phyloP scores from a whole-genome alignment of 495 filamentous ascomycete species.

The Clohesyomyces aquaticus region DNA sequence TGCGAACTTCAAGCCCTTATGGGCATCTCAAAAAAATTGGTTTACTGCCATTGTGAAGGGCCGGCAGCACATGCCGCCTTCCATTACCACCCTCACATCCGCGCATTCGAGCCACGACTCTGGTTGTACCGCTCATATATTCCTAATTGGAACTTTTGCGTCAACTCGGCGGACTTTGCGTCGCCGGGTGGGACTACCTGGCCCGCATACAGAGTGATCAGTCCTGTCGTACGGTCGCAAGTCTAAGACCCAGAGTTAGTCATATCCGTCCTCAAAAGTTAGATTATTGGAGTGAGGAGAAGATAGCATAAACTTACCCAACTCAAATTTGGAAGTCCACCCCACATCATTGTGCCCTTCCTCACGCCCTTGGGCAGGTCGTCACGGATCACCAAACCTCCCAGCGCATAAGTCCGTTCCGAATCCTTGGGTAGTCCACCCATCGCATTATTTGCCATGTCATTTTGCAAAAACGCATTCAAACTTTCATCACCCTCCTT shows the following conservation, averaged over 20 bases:
- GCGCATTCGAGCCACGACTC: background rate
- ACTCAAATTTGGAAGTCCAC: conserved; percentile 43
- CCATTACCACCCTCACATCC: too few species aligned
- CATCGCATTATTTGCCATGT: conserved; percentile 19
- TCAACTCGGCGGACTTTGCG: conserved; percentile 12
- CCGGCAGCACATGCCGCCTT: too few species aligned
- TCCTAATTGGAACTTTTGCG: conserved; percentile 15
- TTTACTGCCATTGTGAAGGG: too few species aligned
- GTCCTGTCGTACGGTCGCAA: conserved; percentile 20
- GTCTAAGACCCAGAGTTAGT: conserved; percentile 8
- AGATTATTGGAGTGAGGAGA: too few species aligned
- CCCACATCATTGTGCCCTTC: conserved; percentile 45
- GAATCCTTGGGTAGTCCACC: conserved; percentile 18
- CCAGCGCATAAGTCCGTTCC: conserved; percentile 43
- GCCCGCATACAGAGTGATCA: conserved; percentile 11
- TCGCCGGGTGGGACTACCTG: conserved; percentile 29
- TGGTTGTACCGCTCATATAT: conserved; percentile 25
- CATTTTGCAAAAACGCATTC: background rate
- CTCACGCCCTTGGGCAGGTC: conserved; percentile 40
- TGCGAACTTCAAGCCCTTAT: too few species aligned
- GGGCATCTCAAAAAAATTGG: too few species aligned
- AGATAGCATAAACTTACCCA: conserved; percentile 36
- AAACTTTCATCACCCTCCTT: background rate
- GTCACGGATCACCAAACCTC: conserved; percentile 44
- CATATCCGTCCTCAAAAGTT: background rate